phyloP scores from a whole-genome alignment of 2,329 filamentous ascomycete genomes.

The Lecanicillium sp. region DNA sequence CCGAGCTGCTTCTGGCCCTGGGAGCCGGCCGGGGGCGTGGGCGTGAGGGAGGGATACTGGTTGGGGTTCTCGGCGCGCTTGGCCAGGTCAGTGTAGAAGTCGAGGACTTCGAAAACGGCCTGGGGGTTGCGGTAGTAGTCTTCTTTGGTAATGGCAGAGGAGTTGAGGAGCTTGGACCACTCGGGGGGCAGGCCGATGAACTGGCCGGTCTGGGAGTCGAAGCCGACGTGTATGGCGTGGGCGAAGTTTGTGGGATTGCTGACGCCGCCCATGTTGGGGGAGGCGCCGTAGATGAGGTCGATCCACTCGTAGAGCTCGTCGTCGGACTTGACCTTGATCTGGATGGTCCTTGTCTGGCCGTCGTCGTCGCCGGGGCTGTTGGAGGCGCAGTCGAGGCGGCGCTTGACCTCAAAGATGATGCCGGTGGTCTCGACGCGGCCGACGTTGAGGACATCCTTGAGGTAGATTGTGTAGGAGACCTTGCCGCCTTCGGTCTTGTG shows the following conservation, averaged over 20 bases:
- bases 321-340: conserved; percentile 90
- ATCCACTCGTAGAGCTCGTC: conserved; percentile 99
- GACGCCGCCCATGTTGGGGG: conserved; percentile 94
- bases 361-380: conserved; percentile 73
- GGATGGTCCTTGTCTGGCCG: conserved; percentile 72
- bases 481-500: conserved; percentile 88
- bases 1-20: conserved; percentile 59
- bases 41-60: conserved; percentile 61
- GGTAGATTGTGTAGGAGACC: conserved; percentile 73
- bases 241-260: conserved; percentile 98
- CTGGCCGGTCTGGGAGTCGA: conserved; percentile 89
- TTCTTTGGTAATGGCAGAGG: conserved; percentile 95
- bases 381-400: conserved; percentile 61
- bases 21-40: conserved; percentile 54
- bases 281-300: conserved; percentile 93
- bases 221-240: conserved; percentile 94
- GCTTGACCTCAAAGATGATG: conserved; percentile 90
- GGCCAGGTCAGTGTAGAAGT: conserved; percentile 80
- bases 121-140: conserved; percentile 97
- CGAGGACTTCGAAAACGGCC: conserved; percentile 72
- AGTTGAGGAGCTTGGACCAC: conserved; percentile 95
- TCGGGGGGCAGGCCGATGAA: conserved; percentile 92
- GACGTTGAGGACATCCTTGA: conserved; percentile 85
- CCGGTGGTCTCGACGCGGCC: conserved; percentile 86
- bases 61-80: conserved; percentile 68